Conservation (phyloP, 2,329 filamentous ascomycete genomes). For the Dactylellina haptotyla region DNA sequence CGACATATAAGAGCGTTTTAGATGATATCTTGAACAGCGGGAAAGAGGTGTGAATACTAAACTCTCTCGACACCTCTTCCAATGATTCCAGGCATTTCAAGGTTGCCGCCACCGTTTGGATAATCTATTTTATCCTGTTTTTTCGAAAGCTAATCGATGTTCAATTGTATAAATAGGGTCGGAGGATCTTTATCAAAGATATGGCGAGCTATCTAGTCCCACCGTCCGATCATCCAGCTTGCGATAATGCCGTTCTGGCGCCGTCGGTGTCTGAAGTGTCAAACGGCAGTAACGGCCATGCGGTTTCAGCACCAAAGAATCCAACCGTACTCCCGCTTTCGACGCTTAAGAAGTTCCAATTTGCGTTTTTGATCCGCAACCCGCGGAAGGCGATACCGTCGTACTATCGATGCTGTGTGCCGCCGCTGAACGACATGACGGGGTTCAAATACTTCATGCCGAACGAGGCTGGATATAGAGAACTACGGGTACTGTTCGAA, state of each 20-base stretch:
- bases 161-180: constrained; percentile 69
- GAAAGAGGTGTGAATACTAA: constrained; percentile 72
- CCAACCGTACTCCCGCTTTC: constrained; percentile 83
- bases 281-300: constrained; percentile 59
- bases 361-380: constrained; percentile 95
- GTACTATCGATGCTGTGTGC: constrained; percentile 92
- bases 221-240: constrained; percentile 73
- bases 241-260: constrained; percentile 68
- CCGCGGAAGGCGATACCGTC: constrained; percentile 91
- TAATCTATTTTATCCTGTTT: not conserved
- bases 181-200: constrained; percentile 97
- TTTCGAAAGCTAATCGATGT: not conserved
- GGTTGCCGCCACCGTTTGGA: not conserved
- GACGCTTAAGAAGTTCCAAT: constrained; percentile 83
- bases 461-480: constrained; percentile 86
- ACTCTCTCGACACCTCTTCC: not conserved
- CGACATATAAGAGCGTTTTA: constrained; percentile 80
- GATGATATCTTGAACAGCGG: constrained; percentile 77
- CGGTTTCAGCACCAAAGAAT: constrained; percentile 65
- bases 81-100: constrained; percentile 39
- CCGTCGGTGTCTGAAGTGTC: constrained; percentile 71
- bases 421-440: constrained; percentile 82
- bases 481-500: constrained; percentile 87
- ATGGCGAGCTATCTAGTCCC: constrained; percentile 93
- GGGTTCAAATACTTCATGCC: constrained; percentile 89